Conservation (phyloP, 2,329 filamentous ascomycete genomes). For the Aspergillus luchuensis region DNA sequence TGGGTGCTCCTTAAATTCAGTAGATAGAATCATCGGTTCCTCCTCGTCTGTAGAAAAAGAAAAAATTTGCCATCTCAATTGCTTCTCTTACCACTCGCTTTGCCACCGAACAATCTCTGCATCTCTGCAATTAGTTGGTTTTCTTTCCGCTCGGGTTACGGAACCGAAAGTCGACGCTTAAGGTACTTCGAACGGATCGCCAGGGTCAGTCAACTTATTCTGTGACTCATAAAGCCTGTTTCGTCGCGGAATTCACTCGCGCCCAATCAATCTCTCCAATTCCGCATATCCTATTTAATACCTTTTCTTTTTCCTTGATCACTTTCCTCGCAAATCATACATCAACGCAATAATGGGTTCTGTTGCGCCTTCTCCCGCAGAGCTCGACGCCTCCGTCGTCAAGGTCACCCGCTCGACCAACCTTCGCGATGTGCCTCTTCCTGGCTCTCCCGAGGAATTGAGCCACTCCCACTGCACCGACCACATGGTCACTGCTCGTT, state of each 20-base stretch:
- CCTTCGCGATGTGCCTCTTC: constrained; percentile 39
- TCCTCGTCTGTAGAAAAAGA: neutral
- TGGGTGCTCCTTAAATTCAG: constrained; percentile 4
- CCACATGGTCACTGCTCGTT: constrained; percentile 80
- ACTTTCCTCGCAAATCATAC: neutral
- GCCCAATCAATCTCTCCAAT: neutral
- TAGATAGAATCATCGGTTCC: neutral
- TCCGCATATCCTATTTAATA: neutral
- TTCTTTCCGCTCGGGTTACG: neutral
- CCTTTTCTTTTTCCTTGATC: neutral
- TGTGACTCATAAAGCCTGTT: constrained; percentile 4
- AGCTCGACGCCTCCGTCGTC: constrained; percentile 44
- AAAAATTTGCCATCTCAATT: neutral
- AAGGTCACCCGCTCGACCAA: constrained; percentile 41
- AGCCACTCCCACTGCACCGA: constrained; percentile 63
- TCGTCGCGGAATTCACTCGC: neutral
- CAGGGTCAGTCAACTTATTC: neutral
- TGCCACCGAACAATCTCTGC: neutral
- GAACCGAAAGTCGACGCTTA: neutral
- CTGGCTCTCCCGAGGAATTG: constrained; percentile 44
- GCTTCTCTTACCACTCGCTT: neutral
- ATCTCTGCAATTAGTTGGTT: neutral
- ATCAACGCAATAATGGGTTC: constrained; percentile 35
- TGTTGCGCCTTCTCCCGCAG: constrained; percentile 30
- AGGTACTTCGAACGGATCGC: neutral